Evolutionary conservation across 495 filamentous ascomycete genomes (phyloP).

Genomic region (Extremus antarcticus): DNA sequence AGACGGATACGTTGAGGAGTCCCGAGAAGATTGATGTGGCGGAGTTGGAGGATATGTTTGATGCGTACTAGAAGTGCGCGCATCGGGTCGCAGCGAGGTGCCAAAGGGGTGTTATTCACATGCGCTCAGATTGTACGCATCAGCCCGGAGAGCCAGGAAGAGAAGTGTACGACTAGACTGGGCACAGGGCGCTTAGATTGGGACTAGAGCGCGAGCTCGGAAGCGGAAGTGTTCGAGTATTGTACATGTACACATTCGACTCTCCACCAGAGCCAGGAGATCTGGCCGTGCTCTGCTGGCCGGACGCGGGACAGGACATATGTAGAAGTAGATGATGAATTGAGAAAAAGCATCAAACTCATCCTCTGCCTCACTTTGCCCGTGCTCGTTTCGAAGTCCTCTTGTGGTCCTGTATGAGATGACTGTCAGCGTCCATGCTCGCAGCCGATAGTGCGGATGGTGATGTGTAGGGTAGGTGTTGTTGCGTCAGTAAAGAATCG

Average conservation of each 20-base stretch:
- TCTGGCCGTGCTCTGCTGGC: not conserved
- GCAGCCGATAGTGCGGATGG: not conserved
- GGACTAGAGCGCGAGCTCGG: not conserved
- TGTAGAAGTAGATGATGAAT: too few relatives aligned
- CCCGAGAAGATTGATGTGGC: slow-evolving; percentile 85
- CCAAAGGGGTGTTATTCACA: too few relatives aligned
- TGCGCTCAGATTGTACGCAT: not conserved
- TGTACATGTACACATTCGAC: too few relatives aligned
- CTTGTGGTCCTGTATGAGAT: too few relatives aligned
- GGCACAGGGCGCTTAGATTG: too few relatives aligned
- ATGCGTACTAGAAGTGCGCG: slow-evolving; percentile 20
- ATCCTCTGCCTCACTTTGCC: too few relatives aligned
- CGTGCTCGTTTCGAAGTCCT: too few relatives aligned
- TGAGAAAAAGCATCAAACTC: too few relatives aligned
- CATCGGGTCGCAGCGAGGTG: not conserved
- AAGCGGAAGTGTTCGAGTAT: too few relatives aligned
- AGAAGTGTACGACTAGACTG: not conserved
- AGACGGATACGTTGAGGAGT: slow-evolving; percentile 63
- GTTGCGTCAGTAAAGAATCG: slow-evolving; percentile 1
- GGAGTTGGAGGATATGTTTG: slow-evolving; percentile 83
- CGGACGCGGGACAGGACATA: not conserved
- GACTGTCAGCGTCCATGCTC: not conserved
- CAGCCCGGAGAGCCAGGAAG: not conserved
- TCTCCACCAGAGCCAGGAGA: too few relatives aligned
- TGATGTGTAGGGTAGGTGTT: too few relatives aligned